A percentile compares a stretch with the other conserved stretches of the same genome.
These are phyloP conservation scores for Metarhizium robertsii DNA, from an alignment of 2,329 filamentous ascomycete species.

Conservation along the genomic window DNA sequence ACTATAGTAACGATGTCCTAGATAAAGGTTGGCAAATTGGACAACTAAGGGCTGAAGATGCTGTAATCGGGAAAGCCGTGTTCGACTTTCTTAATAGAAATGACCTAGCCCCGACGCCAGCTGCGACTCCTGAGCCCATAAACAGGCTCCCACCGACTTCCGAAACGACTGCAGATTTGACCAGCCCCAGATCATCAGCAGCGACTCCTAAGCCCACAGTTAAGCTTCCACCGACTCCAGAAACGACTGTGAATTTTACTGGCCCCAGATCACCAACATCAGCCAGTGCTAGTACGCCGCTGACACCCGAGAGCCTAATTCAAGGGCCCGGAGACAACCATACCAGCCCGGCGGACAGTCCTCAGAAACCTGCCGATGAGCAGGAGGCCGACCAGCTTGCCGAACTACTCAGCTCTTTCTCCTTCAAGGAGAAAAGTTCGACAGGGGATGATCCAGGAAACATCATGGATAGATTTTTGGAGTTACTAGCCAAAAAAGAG, in stretches of 20 bases:
- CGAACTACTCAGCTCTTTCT: conserved; percentile 2
- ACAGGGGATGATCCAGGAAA: neutral
- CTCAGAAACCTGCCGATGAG: neutral
- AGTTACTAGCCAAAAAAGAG: conserved; percentile 1
- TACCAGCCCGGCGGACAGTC: neutral
- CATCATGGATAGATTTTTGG: conserved; percentile 4
- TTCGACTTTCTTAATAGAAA: conserved; percentile 3
- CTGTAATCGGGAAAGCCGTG: conserved; percentile 1
- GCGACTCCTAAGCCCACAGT: neutral
- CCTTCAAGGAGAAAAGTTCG: conserved; percentile 1
- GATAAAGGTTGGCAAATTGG: conserved; percentile 2
- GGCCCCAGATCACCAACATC: neutral
- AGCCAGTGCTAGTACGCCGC: neutral
- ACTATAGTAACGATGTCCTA: neutral
- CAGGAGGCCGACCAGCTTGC: conserved; percentile 1
- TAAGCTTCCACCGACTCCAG: neutral
- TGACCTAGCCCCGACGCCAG: neutral
- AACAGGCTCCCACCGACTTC: neutral
- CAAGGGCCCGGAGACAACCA: neutral
- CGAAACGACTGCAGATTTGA: neutral
- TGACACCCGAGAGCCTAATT: neutral
- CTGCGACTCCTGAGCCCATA: neutral
- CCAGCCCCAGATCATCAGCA: neutral
- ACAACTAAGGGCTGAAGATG: neutral
- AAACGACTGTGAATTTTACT: neutral